Base-by-base conservation (phyloP, 805 yeast genomes). In the Jamesozyma lodderae region DNA sequence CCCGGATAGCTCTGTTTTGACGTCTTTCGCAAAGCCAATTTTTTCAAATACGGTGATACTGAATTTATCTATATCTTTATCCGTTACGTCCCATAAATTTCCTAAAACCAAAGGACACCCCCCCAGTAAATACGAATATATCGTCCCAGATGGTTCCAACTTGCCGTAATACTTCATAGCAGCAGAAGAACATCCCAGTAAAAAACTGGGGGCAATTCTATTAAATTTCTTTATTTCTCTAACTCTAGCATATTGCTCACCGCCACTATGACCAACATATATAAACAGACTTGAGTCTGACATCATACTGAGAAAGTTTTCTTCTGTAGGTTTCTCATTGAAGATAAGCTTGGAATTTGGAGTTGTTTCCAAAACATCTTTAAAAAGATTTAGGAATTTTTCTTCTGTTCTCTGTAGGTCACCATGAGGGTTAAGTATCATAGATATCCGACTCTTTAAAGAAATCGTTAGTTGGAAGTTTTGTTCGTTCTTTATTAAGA, bases 71-170 rank as follows among this genome's bases (percentile, higher is more conserved):
- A 86, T 84, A 57, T 92, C 99, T 47, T 83, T 87, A 59, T 92
- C 97, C 0, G 97, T 92, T 4, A 92, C 96, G 58, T 87, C 96
- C 98, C 98, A 92, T 40, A 92, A 60, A 51, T 85, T 86, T 0
- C 85, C 96, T 26, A 92, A 62, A 1, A 86, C 70, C 77, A 82
- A 70, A 0, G 95, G 92, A 34, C 85, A 74, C 0, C 95, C 94
- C 17, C 87, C 92, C 8, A 73, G 63, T 20, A 92, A 57, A 67
- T 87, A 87, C 36, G 82, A 76, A 47, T 73, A 70, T 0, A 86
- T 72, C 3, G 90, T 81, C 1, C 96, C 95, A 45, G 72, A 69
- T 0, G 92, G 79, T 44, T 78, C 85, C 41, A 81, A 67, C 6
- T 68, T 55, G 2, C 88, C 92, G 39, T 68, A 67, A 9, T 59